Base-by-base conservation (phyloP, 306 rosid species). In the Hippophae tibetana region DNA sequence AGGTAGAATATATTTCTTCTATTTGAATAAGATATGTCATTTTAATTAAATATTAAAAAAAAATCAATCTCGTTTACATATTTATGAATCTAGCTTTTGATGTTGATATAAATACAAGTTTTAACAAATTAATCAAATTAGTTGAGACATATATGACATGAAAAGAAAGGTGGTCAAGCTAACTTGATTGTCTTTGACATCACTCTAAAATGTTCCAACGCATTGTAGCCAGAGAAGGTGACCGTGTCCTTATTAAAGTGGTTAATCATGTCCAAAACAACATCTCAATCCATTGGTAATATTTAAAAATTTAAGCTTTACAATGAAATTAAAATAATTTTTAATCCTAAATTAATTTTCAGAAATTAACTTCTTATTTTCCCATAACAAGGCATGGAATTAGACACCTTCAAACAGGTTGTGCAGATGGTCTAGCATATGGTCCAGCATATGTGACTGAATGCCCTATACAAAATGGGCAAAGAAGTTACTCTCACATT, bases 391-490 rank as follows among this genome's bases (percentile, higher is more conserved):
- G 38, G 62, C 62, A 44, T 23, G 62, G 42, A 18, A 62, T 56
- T 56, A 7, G 60, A 13, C 60, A 56, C 6, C 60, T 56, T 56
- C 60, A 6, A 56, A 12, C 45, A 6, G 49, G 66, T 5, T 62
- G 57, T 48, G 66, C 48, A 0, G 42, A 61, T 61, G 56, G 23
- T 18, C 23, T 18, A 18, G 1, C 23, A 18, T 18, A 18, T 18
- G 56, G 56, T 1, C 65, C 48, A 1, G 23, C 49, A 41, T 50
- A 62, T 62, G 67, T 62, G 23, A 62, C 67, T 13, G 57, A 51
- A 42, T 50, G 67, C n/a, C 58, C 67, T 48, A 63, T 63, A 5
- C 51, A 63, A 63, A 62, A 11, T n/a, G 67, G 67, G 9, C 56
- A 62, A 63, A 27, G 67, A 60, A 60, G 44, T 45, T 46, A 42